Conservation (phyloP, 257 asterid species). For the Solanum etuberosum region DNA sequence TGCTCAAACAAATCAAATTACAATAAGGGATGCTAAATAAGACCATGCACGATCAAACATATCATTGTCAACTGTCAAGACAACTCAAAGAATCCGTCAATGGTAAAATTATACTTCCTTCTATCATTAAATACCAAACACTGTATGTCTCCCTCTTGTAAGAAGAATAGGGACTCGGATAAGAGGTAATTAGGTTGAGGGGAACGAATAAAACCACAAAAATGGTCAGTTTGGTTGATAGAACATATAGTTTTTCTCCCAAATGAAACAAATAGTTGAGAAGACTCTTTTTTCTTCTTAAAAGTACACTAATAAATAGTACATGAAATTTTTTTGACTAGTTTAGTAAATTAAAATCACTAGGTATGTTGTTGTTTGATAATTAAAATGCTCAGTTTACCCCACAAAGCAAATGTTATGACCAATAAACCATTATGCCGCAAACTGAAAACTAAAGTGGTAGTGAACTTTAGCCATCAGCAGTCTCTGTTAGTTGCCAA, state of each 20-base stretch:
- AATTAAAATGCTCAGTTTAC: not conserved
- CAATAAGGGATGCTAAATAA: not conserved
- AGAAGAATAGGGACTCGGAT: not conserved
- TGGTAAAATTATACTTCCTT: not conserved
- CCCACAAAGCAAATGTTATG: not conserved
- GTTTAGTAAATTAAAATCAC: not conserved
- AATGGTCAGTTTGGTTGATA: not conserved
- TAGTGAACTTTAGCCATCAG: not conserved
- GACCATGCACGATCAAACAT: not conserved
- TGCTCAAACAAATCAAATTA: not conserved
- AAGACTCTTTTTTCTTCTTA: not conserved
- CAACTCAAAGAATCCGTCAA: not conserved
- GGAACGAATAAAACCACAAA: not conserved
- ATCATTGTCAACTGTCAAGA: not conserved
- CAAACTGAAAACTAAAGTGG: not conserved
- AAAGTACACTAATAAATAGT: not conserved
- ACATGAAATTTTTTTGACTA: not conserved
- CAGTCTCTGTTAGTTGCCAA: not conserved
- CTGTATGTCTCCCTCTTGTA: not conserved
- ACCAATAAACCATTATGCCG: not conserved
- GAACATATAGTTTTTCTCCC: not conserved
- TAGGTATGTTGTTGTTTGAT: not conserved
- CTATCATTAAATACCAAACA: not conserved
- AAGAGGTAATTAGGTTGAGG: not conserved
- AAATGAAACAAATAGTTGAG: not conserved